A percentile compares a stretch with the other conserved stretches of the same genome.
phyloP scores from a whole-genome alignment of 805 yeast species.

The Candida yuanshanica region DNA sequence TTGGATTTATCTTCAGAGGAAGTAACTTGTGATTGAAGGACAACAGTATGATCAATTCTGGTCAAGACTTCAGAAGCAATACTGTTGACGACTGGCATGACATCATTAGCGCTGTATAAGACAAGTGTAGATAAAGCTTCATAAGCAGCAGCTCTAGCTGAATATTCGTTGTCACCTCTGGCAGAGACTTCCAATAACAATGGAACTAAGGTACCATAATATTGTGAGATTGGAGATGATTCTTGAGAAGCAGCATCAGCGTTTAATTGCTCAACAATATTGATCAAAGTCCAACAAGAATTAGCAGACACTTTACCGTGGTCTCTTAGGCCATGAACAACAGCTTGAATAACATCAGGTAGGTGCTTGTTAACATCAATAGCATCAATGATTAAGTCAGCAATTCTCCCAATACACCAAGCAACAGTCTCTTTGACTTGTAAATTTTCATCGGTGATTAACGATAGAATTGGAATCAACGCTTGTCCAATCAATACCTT shows the following conservation, averaged over 20 bases:
- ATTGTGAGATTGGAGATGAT: slow-evolving; percentile 66
- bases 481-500: slow-evolving; percentile 73
- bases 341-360: slow-evolving; percentile 67
- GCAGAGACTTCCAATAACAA: slow-evolving; percentile 64
- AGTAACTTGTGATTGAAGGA: slow-evolving; percentile 51
- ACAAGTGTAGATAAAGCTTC: slow-evolving; percentile 87
- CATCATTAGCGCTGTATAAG: slow-evolving; percentile 63
- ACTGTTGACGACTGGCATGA: slow-evolving; percentile 59
- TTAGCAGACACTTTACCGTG: slow-evolving; percentile 94
- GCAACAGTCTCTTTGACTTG: slow-evolving; percentile 97
- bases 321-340: slow-evolving; percentile 77
- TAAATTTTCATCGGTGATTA: slow-evolving; percentile 68
- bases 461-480: slow-evolving; percentile 63
- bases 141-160: slow-evolving; percentile 92
- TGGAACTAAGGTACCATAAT: slow-evolving; percentile 64
- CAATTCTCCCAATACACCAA: slow-evolving; percentile 96
- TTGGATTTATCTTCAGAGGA: slow-evolving; percentile 67
- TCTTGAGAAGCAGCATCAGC: slow-evolving; percentile 40
- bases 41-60: slow-evolving; percentile 67
- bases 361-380: slow-evolving; percentile 61
- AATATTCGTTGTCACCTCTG: slow-evolving; percentile 74
- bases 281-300: slow-evolving; percentile 96
- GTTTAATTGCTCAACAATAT: slow-evolving; percentile 76
- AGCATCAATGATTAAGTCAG: slow-evolving; percentile 77
- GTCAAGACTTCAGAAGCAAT: slow-evolving; percentile 70